phyloP scores from a whole-genome alignment of 1,284 basidiomycete species.

The Melampsora abietis-canadensis region DNA sequence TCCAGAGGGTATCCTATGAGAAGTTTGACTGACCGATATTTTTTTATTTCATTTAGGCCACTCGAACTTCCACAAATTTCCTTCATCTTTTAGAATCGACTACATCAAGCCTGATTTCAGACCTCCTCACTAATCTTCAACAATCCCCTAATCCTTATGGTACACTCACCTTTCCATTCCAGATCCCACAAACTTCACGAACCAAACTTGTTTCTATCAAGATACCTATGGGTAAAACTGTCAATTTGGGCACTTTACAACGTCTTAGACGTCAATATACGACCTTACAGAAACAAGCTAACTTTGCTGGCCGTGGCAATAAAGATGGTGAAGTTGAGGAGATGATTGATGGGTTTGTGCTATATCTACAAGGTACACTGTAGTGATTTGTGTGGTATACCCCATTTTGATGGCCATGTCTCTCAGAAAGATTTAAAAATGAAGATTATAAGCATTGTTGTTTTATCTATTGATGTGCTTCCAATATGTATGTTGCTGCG shows the following conservation, averaged over 20 bases:
- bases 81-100: conserved; percentile 34
- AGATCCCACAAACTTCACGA: conserved; percentile 20
- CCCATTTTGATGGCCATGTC: no score
- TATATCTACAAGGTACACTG: conserved; percentile 35
- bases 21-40: not conserved
- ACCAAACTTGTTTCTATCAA: conserved; percentile 22
- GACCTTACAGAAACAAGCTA: conserved; percentile 39
- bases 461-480: no score
- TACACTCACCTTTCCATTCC: conserved; percentile 19
- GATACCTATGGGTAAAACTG: conserved; percentile 34
- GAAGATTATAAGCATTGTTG: no score
- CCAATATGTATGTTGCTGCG: no score
- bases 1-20: not conserved
- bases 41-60: conserved; percentile 13
- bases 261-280: conserved; percentile 38
- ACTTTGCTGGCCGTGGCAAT: conserved; percentile 24
- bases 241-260: conserved; percentile 30
- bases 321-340: conserved; percentile 17
- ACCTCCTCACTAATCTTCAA: conserved; percentile 20
- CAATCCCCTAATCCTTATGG: conserved; percentile 22
- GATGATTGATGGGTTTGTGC: conserved; percentile 34
- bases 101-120: conserved; percentile 17
- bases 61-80: conserved; percentile 39
- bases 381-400: no score
- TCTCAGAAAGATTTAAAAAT: no score